A percentile compares a stretch with the other conserved stretches of the same genome.
Conservation (phyloP, 495 filamentous ascomycete species). For the Daldinia vernicosa region DNA sequence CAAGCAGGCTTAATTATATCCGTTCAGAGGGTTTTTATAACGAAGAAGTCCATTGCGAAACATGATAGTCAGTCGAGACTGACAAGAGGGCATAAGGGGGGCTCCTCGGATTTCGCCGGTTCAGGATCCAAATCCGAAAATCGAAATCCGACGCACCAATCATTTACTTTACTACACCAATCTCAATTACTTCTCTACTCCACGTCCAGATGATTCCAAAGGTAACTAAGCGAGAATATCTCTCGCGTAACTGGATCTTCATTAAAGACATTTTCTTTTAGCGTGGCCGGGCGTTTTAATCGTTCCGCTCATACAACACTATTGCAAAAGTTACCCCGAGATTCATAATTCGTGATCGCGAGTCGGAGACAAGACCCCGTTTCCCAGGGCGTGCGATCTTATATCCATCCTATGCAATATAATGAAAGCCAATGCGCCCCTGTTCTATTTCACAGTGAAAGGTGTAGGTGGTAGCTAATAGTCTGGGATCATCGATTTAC, state of each 20-base stretch:
- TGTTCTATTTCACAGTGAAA: not conserved
- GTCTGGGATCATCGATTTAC: not conserved
- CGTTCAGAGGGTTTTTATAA: not conserved
- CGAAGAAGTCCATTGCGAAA: not conserved
- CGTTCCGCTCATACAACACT: not conserved
- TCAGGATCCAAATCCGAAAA: not conserved
- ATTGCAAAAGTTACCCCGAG: not conserved
- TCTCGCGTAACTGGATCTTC: not conserved
- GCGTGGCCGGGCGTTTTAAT: not conserved
- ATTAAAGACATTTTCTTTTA: not conserved
- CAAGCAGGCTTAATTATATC: not conserved
- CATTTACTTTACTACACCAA: not conserved
- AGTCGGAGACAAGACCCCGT: not conserved
- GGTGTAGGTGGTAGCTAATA: not conserved
- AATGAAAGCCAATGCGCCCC: not conserved
- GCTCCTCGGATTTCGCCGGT: not conserved
- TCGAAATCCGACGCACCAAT: slow-evolving; percentile 1
- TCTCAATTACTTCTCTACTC: not conserved
- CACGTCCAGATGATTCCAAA: not conserved
- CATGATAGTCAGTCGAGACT: not conserved
- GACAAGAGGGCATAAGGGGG: not conserved
- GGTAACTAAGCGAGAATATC: not conserved
- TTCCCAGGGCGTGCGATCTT: not conserved
- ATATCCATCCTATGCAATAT: not conserved
- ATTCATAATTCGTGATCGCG: not conserved